Percentiles rank a stretch among this genome's conserved stretches.
Evolutionary conservation across 1,284 basidiomycete species (phyloP).

Genomic region (Leccinum griseonigrum): DNA sequence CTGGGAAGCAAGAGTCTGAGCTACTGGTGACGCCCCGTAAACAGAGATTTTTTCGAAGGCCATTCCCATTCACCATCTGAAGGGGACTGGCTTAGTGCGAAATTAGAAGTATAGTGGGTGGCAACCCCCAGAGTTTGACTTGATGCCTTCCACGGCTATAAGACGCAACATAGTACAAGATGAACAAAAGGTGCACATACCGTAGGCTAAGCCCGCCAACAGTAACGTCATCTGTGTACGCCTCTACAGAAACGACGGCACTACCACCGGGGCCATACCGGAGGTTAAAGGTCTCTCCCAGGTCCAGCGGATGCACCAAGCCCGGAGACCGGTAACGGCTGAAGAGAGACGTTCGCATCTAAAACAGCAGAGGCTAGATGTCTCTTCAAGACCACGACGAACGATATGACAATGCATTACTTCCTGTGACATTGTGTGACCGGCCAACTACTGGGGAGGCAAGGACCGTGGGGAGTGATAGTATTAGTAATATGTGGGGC

Average conservation of each 20-base stretch:
- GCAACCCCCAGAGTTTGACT: slow-evolving; percentile 19
- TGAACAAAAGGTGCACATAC: slow-evolving; percentile 12
- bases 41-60: slow-evolving; percentile 17
- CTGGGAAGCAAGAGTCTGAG: slow-evolving; percentile 23
- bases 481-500: too few relatives aligned
- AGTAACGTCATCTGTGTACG: slow-evolving; percentile 34
- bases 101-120: slow-evolving; percentile 7
- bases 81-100: slow-evolving; percentile 2
- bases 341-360: too few relatives aligned
- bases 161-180: slow-evolving; percentile 1
- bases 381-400: too few relatives aligned
- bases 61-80: slow-evolving; percentile 25
- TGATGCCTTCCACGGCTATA: slow-evolving; percentile 9
- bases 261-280: slow-evolving; percentile 15
- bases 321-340: too few relatives aligned
- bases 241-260: slow-evolving; percentile 28
- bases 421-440: too few relatives aligned
- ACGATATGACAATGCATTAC: too few relatives aligned
- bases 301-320: slow-evolving; percentile 1
- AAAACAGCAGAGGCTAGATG: too few relatives aligned
- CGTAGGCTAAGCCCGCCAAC: slow-evolving; percentile 15
- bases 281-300: slow-evolving; percentile 23
- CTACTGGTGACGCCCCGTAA: slow-evolving; percentile 8
- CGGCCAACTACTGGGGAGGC: too few relatives aligned
- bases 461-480: too few relatives aligned